Base-by-base conservation (phyloP, 2,329 filamentous ascomycete genomes). In the Phialophora expanda region DNA sequence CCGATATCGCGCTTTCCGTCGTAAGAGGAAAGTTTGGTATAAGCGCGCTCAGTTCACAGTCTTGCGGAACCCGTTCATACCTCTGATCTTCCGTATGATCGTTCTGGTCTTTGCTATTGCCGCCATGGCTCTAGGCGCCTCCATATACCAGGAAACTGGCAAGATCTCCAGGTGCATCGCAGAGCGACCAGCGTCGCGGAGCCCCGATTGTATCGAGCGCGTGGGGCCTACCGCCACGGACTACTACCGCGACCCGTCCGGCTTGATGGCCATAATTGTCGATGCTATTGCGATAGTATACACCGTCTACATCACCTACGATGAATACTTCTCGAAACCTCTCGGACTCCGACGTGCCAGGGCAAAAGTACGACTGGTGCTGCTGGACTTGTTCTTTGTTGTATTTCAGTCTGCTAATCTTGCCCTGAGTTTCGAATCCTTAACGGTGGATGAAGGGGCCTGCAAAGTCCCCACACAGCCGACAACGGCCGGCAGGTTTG, bases 401-500 rank as follows among this genome's bases (percentile, higher is more conserved):
- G 93, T 98, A 50, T 97, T 99, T 81, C 94, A 97, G 77, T 93
- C 93, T 3, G 93, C 93, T 59, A 98, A 97, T 79, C 86, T 96
- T 28, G 91, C 92, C 48, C 82, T 99, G 69, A 93, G 94, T 1
- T 97, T 97, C 76, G 90, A 92, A 75, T 90, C 92, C 8, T 81
- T 97, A 61, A 89, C 83, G 5, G 86, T 89, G 71, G 80, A 83
- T 32, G 82, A 83, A 48, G 89, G 87, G 76, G 79, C 81, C 41
- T 92, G 76, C 83, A 86, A 75, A 78, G 84, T 74, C 78, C 72
- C 78, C 67, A 69, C 75, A 69, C 66, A 79, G 71, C 78, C 79
- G 56, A 71, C 76, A 57, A 61, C 69, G 5, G 56, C 76, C 30
- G 70, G 75, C 50, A 75, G 76, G 41, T 73, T 72, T 54, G 30